A percentile compares a stretch with the other conserved stretches of the same genome.
phyloP scores from a whole-genome alignment of 2,329 filamentous ascomycete species.

The Scedosporium boydii region DNA sequence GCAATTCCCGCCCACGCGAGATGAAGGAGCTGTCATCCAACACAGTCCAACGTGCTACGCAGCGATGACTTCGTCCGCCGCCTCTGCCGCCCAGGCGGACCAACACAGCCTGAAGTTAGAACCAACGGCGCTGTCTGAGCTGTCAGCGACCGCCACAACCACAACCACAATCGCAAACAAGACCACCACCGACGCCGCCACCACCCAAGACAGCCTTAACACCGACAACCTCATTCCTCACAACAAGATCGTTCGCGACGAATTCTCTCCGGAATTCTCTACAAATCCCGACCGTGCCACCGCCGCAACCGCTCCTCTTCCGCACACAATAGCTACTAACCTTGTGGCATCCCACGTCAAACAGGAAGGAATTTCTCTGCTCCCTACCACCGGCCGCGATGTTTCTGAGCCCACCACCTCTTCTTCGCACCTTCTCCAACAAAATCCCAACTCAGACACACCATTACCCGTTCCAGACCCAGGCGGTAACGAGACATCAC shows the following conservation, averaged over 20 bases:
- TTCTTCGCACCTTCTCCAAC: constrained; percentile 1
- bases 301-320: neutral
- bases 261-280: neutral
- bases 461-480: neutral
- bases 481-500: neutral
- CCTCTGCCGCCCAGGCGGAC: constrained; percentile 17
- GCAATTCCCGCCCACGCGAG: constrained; percentile 13
- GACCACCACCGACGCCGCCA: constrained; percentile 9
- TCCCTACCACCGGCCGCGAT: constrained; percentile 8
- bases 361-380: neutral
- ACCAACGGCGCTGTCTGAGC: neutral
- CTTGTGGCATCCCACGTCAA: neutral
- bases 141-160: constrained; percentile 8
- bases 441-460: neutral
- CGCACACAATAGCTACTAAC: neutral
- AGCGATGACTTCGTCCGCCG: constrained; percentile 54
- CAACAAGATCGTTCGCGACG: constrained; percentile 7
- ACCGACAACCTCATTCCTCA: constrained; percentile 10
- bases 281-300: constrained; percentile 7
- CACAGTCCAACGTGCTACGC: constrained; percentile 19
- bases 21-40: constrained; percentile 44
- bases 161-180: constrained; percentile 10
- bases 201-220: constrained; percentile 12
- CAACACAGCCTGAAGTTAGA: constrained; percentile 12
- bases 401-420: constrained; percentile 8